Base-by-base conservation (phyloP, 164 flowering plant genomes). In the Nymphaea colorata region DNA sequence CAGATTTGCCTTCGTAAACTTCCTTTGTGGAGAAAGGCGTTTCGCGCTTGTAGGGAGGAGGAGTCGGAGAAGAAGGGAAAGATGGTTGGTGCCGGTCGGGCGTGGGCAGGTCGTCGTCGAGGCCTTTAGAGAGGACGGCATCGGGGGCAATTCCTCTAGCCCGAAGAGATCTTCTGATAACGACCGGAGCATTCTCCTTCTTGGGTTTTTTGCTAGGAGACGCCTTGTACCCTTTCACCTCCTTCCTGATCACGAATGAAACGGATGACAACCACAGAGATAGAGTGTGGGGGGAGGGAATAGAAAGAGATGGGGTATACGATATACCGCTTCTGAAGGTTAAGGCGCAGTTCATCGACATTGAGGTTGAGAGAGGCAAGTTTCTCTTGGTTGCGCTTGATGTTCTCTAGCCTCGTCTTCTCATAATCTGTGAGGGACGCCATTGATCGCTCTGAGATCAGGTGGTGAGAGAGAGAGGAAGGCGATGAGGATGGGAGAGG, bases 401-500 rank as follows among this genome's bases (percentile, higher is more conserved):
- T 87, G 78, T 87, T 86, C 66, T 92, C 93, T 16, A 87, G 86
- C 59, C 98, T 79, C 70, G 68, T 71, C 4, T 86, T 84, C 78
- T 92, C 98, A 75, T 92, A 92, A 55, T 88, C 91, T 4, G 88
- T 85, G 55, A 91, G 69, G 25, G 78, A 3, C 76, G 83, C 84
- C 91, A 86, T 86, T 44, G 59, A 25, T 1, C 36, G 36, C 36
- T 25, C 36, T 25, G 36, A 25, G 36, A 25, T 25, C 36, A 25
- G 36, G 36, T 25, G 36, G 36, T 1, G 36, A 25, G 36, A 25
- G 36, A 25, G 36, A 25, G 36, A 25, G 36, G 36, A 25, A 25
- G 36, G 36, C 36, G 36, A 25, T 25, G 36, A 25, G 0, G 36
- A 25, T 25, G 36, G 36, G 36, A 25, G 36, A 25, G 36, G 36